Evolutionary conservation across 2,329 filamentous ascomycete genomes (phyloP), one percentile per base, ranked within the genome.

Genomic region (Corinectria fuckeliana): DNA sequence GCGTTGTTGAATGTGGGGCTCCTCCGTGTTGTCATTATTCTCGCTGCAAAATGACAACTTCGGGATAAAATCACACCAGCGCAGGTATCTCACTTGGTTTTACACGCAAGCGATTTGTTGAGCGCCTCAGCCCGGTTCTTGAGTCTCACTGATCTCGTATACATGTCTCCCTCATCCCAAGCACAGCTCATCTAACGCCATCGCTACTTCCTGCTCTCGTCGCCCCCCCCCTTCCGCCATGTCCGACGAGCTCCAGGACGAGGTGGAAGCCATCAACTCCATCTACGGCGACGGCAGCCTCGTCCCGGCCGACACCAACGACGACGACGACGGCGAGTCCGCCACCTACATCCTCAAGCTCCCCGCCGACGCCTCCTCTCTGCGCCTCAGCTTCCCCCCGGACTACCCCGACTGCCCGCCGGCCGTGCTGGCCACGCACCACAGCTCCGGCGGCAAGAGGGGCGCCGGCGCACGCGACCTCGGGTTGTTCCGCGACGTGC

Each of bases 181-280:
- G 26, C 47, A n/a, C 39, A 13, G 21, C 25, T 18, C 50, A 21
- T n/a, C 18, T 16, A 25, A 32, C 21, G 23, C n/a, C n/a, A 36
- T 18, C 32, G 18, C 32, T 9, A 4, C 16, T 10, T 18, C 11
- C 10, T 9, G 11, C 28, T n/a, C 32, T 8, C 20, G 23, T 36
- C 26, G 9, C 41, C 30, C 7, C 53, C 42, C 50, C 26, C 23
- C 52, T 62, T 70, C 36, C 63, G 70, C 38, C 60, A 85, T 85
- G 82, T 84, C 83, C 8, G 82, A 85, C 63, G 83, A 86, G 64
- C 82, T 94, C 23, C 74, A 77, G 48, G 91, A 95, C 76, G 91
- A 95, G 73, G 79, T 93, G 26, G 89, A 89, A 71, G 91, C 90
- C 62, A 89, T 95, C 71, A 95, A 94, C 76, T 91, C 91, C 54